Conservation (phyloP, 1,284 basidiomycete genomes). For the Puccinia novopanici region DNA sequence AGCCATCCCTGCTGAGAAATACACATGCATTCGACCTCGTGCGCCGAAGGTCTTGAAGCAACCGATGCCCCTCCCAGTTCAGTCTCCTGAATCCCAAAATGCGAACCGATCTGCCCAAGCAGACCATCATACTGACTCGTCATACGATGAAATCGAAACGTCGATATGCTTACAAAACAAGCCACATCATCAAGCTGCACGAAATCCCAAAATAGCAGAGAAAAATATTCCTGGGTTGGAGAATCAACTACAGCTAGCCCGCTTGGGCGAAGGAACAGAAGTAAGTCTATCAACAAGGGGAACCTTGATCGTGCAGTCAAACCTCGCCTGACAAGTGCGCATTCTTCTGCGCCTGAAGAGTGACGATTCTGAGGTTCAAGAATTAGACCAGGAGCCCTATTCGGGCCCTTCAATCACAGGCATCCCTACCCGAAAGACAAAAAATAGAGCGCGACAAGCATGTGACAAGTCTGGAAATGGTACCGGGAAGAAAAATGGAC, state of each 20-base stretch:
- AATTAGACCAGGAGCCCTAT: not conserved
- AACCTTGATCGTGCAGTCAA: not conserved
- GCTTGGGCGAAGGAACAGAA: slow-evolving; percentile 33
- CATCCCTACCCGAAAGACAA: not conserved
- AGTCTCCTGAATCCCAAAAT: not conserved
- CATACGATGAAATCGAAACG: slow-evolving; percentile 48
- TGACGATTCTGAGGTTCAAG: slow-evolving; percentile 5
- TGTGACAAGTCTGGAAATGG: slow-evolving; percentile 11
- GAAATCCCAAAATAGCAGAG: not conserved
- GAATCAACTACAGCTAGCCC: slow-evolving; percentile 23
- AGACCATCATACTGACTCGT: not conserved
- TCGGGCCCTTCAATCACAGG: not conserved
- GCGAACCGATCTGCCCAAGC: not conserved
- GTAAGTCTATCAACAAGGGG: slow-evolving; percentile 25
- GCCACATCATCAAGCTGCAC: not conserved
- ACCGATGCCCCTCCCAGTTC: not conserved
- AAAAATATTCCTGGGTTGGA: slow-evolving; percentile 1
- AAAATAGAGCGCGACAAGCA: not conserved
- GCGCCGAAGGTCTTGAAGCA: not conserved
- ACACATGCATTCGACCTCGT: slow-evolving; percentile 33
- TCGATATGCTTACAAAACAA: slow-evolving; percentile 13
- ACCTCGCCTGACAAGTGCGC: not conserved
- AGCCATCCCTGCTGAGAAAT: slow-evolving; percentile 30
- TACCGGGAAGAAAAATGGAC: slow-evolving; percentile 12
- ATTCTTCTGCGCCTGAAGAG: not conserved